Evolutionary conservation across 2,329 filamentous ascomycete genomes (phyloP).

Genomic region (Beauveria caledonica): DNA sequence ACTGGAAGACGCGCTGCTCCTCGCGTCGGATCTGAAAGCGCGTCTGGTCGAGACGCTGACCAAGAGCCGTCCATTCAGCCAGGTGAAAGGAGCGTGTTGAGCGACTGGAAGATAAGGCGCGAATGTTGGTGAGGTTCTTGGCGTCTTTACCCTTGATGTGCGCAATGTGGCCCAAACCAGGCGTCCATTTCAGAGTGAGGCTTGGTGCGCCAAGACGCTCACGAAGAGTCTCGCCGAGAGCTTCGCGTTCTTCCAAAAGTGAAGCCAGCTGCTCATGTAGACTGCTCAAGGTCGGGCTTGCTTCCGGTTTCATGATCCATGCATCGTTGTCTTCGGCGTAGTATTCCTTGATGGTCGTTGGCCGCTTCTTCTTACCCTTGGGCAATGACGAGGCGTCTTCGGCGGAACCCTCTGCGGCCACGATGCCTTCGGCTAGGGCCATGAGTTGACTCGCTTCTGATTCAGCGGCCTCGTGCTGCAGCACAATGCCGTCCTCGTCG

Average conservation of each 20-base stretch:
- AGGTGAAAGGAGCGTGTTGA: constrained; percentile 79
- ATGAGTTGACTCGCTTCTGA: constrained; percentile 63
- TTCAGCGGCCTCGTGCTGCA: constrained; percentile 70
- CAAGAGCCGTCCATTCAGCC: constrained; percentile 75
- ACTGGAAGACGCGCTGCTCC: constrained; percentile 71
- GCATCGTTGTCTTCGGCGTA: constrained; percentile 52
- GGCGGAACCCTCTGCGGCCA: constrained; percentile 55
- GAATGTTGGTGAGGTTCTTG: constrained; percentile 24
- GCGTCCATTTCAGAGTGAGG: constrained; percentile 77
- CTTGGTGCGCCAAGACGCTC: constrained; percentile 51
- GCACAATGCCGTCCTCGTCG: constrained; percentile 82
- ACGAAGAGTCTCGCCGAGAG: constrained; percentile 54
- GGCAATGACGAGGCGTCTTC: constrained; percentile 47
- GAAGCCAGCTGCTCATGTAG: constrained; percentile 61
- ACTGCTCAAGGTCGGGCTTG: constrained; percentile 55
- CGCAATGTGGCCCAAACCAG: constrained; percentile 80
- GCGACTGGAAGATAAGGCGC: constrained; percentile 65
- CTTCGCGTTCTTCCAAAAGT: constrained; percentile 51
- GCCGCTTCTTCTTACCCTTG: constrained; percentile 41
- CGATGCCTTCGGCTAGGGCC: constrained; percentile 63
- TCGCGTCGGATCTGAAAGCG: constrained; percentile 73
- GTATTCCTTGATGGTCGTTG: constrained; percentile 42
- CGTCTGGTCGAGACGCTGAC: constrained; percentile 67
- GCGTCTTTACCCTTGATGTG: constrained; percentile 80
- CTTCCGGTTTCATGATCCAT: constrained; percentile 60